These are phyloP conservation scores for Helianthus tuberosus DNA, from an alignment of 129 eudicot genomes.

Conservation along the genomic window DNA sequence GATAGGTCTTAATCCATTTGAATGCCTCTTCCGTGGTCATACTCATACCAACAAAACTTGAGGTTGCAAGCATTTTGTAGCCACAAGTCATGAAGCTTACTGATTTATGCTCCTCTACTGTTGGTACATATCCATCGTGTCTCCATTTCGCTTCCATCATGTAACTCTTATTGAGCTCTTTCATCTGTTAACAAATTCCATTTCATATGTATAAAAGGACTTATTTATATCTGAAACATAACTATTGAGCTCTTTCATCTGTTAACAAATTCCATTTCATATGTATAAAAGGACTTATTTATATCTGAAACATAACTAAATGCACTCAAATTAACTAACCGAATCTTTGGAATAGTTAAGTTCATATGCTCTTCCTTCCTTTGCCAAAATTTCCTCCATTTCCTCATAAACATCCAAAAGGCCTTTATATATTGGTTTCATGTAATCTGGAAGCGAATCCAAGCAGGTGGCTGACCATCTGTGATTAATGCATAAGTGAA, in stretches of 20 bases:
- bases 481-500: background rate
- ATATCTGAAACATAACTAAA: background rate
- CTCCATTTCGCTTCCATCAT: slow-evolving; percentile 7
- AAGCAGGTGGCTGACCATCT: background rate
- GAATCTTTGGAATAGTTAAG: background rate
- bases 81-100: background rate
- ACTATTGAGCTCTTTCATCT: background rate
- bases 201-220: too few species aligned
- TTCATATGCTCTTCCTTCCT: slow-evolving; percentile 1
- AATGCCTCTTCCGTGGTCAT: background rate
- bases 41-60: slow-evolving; percentile 10
- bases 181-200: background rate
- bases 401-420: background rate
- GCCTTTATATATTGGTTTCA: slow-evolving; percentile 1
- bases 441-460: background rate
- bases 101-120: background rate
- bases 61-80: background rate
- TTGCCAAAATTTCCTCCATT: slow-evolving; percentile 3
- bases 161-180: background rate
- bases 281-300: too few species aligned
- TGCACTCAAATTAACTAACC: background rate
- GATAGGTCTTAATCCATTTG: background rate
- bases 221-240: background rate
- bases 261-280: background rate
- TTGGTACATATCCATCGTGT: background rate